These are phyloP conservation scores for Xylaria castorea DNA, from an alignment of 495 filamentous ascomycete species.

Conservation along the genomic window DNA sequence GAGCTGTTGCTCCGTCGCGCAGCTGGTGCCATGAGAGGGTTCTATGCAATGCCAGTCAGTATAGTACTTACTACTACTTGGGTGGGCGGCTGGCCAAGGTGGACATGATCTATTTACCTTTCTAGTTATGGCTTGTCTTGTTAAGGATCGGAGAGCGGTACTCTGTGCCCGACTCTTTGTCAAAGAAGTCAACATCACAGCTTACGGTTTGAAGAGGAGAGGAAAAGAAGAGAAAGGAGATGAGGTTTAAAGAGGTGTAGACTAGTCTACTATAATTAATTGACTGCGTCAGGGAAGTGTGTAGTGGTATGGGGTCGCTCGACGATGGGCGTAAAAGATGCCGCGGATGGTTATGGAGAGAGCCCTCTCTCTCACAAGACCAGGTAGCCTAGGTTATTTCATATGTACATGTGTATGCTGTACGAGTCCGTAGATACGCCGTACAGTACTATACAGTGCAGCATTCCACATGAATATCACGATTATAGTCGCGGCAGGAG, in stretches of 20 bases:
- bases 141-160: slow-evolving; percentile 47
- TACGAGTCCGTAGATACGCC: neutral
- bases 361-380: slow-evolving; percentile 10
- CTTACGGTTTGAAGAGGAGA: slow-evolving; percentile 22
- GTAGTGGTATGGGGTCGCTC: slow-evolving; percentile 15
- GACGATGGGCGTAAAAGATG: slow-evolving; percentile 30
- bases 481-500: neutral
- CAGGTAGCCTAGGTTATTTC: slow-evolving; percentile 37
- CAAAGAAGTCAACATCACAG: slow-evolving; percentile 55
- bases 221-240: slow-evolving; percentile 29
- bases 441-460: neutral
- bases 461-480: neutral
- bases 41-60: slow-evolving; percentile 37
- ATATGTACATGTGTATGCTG: slow-evolving; percentile 13
- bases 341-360: slow-evolving; percentile 35
- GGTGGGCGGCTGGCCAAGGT: neutral
- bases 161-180: slow-evolving; percentile 51
- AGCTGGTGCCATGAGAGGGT: slow-evolving; percentile 59
- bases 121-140: slow-evolving; percentile 34
- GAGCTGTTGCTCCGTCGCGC: slow-evolving; percentile 64
- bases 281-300: slow-evolving; percentile 20
- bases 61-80: neutral
- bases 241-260: slow-evolving; percentile 24
- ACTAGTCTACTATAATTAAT: slow-evolving; percentile 21
- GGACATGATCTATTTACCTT: slow-evolving; percentile 38